A percentile compares a stretch with the other conserved stretches of the same genome.
Evolutionary conservation across 179 eudicot species (phyloP).

Genomic region (Dionaea muscipula): DNA sequence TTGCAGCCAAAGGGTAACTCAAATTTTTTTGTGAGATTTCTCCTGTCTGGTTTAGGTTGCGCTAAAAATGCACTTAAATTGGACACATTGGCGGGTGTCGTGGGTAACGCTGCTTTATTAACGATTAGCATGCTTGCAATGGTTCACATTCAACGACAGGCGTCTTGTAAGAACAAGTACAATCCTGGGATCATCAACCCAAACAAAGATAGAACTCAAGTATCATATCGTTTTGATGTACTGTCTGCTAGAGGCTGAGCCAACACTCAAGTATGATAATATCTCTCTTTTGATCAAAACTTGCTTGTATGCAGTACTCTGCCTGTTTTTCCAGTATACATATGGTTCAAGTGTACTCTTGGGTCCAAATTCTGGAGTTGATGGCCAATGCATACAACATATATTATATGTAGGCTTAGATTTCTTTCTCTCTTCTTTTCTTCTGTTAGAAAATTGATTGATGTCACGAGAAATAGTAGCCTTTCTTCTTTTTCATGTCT

Average conservation of each 20-base stretch:
- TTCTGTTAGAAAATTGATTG: too few relatives aligned
- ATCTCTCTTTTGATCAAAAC: too few relatives aligned
- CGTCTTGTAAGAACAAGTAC: constrained; percentile 24
- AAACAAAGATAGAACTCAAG: constrained; percentile 25
- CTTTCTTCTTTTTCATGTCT: too few relatives aligned
- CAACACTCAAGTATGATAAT: too few relatives aligned
- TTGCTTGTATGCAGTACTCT: too few relatives aligned
- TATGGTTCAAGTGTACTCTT: too few relatives aligned
- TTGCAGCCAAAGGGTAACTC: constrained; percentile 28
- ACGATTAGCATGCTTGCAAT: constrained; percentile 73
- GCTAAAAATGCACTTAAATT: constrained; percentile 47
- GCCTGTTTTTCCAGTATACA: too few relatives aligned
- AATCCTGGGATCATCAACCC: constrained; percentile 17
- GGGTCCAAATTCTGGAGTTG: too few relatives aligned
- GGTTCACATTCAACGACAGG: constrained; percentile 61
- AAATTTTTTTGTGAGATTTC: constrained; percentile 30
- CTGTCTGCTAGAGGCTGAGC: constrained; percentile 68
- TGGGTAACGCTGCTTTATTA: constrained; percentile 77
- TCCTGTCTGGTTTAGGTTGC: constrained; percentile 32
- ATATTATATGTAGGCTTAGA: too few relatives aligned
- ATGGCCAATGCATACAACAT: too few relatives aligned
- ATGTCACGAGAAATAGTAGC: too few relatives aligned
- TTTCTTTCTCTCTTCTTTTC: too few relatives aligned
- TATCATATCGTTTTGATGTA: constrained; percentile 49
- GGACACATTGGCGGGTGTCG: constrained; percentile 51